Percentiles rank a stretch among this genome's conserved stretches.
These are phyloP conservation scores for Melocanna baccifera DNA, from an alignment of 176 grass and related monocot genomes.

Conservation along the genomic window DNA sequence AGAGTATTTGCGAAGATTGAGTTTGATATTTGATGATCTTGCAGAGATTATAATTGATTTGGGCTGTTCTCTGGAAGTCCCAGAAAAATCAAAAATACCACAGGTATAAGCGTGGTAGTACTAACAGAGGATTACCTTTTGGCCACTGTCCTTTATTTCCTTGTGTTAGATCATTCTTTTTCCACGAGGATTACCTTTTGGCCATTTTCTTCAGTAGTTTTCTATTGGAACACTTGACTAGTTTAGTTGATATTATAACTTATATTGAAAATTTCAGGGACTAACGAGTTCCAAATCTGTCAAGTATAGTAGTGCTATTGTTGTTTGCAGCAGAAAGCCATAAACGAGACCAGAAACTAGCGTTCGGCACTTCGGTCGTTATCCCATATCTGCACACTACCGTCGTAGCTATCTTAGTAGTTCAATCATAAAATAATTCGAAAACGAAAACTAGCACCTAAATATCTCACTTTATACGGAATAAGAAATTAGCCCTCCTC, in stretches of 20 bases:
- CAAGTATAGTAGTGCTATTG: neutral
- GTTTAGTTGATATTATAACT: neutral
- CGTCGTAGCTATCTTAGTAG: neutral
- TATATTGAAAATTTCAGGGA: neutral
- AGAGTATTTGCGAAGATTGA: no score
- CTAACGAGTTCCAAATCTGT: neutral
- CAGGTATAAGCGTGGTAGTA: no score
- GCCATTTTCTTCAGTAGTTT: neutral
- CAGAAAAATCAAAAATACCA: no score
- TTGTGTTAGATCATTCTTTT: no score
- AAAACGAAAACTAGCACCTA: neutral
- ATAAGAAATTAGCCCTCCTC: neutral
- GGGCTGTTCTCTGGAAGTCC: no score
- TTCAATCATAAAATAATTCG: neutral
- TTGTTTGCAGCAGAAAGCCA: neutral
- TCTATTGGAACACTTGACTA: neutral
- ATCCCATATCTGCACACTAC: neutral
- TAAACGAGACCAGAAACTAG: neutral
- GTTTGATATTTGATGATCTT: no score
- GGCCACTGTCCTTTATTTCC: no score
- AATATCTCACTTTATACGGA: neutral
- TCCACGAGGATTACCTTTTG: neutral
- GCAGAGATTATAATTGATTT: no score
- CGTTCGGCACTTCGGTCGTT: neutral
- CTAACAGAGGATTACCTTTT: no score